A percentile compares a stretch with the other conserved stretches of the same genome.
Conservation (phyloP, 2,329 filamentous ascomycete genomes). For the Colletotrichum theobromicola region DNA sequence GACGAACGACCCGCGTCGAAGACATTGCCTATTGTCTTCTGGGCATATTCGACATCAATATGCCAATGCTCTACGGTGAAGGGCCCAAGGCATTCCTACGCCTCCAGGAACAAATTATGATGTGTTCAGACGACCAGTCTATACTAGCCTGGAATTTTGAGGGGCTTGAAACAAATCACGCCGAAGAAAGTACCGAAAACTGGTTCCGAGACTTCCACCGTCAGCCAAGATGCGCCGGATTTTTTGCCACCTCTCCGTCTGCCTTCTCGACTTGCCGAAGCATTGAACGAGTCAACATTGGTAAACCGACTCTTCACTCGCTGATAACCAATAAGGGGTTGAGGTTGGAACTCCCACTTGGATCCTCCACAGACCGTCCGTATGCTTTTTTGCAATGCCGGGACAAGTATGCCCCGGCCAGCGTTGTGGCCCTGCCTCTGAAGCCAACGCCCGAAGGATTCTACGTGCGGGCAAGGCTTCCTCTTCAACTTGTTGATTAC, state of each 20-base stretch:
- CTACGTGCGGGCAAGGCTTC: not conserved
- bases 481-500: fast-evolving
- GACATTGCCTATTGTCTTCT: not conserved
- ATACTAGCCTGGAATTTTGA: not conserved
- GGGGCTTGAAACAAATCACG: fast-evolving
- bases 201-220: no score
- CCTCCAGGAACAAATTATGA: not conserved
- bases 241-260: no score
- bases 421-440: not conserved
- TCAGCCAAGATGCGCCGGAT: no score
- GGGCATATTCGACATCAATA: not conserved
- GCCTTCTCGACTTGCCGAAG: no score
- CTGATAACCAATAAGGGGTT: no score
- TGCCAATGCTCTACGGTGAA: not conserved
- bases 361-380: no score
- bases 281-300: no score
- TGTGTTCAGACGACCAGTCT: not conserved
- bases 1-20: not conserved
- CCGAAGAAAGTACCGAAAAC: no score
- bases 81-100: not conserved
- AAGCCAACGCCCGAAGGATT: fast-evolving
- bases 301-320: no score
- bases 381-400: not conserved
- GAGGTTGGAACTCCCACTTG: no score
- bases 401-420: not conserved